Percentiles rank a stretch among this genome's conserved stretches.
Conservation (phyloP, 805 yeast genomes). For the Metschnikowia noctiluminum region DNA sequence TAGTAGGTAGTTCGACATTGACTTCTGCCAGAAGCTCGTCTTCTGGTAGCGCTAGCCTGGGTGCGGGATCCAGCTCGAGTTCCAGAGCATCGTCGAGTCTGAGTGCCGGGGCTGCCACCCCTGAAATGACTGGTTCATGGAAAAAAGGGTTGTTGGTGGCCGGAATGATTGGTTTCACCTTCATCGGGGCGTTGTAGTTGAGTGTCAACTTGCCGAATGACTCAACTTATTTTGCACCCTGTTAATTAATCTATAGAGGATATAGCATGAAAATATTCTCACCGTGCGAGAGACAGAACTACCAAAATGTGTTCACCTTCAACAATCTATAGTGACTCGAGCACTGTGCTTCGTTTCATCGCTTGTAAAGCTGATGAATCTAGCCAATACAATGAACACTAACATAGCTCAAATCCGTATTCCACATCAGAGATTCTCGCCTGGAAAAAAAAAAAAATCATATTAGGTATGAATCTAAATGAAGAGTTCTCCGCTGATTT, state of each 20-base stretch:
- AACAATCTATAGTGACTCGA: no score
- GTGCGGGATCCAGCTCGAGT: slow-evolving; percentile 4
- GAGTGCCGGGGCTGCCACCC: slow-evolving; percentile 4
- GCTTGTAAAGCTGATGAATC: no score
- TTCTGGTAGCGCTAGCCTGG: slow-evolving; percentile 11
- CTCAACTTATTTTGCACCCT: no score
- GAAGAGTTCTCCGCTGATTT: slow-evolving; percentile 32
- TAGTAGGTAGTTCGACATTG: slow-evolving; percentile 6
- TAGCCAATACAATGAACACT: no score
- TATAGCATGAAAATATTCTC: no score
- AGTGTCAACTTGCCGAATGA: neutral
- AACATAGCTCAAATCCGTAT: no score
- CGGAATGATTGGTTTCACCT: slow-evolving; percentile 8
- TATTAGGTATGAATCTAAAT: slow-evolving; percentile 8
- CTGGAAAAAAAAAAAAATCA: no score
- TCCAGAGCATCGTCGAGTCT: slow-evolving; percentile 4
- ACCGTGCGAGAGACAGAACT: no score
- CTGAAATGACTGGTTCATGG: slow-evolving; percentile 6
- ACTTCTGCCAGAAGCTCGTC: slow-evolving; percentile 4
- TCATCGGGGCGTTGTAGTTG: slow-evolving; percentile 3
- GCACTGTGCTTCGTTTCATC: no score
- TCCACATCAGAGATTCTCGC: no score
- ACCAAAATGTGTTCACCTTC: no score
- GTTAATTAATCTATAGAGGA: no score
- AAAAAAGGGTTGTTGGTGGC: slow-evolving; percentile 9